A percentile compares a stretch with the other conserved stretches of the same genome.
phyloP scores from a whole-genome alignment of 257 asterid species.

The Ligustrum vulgare region DNA sequence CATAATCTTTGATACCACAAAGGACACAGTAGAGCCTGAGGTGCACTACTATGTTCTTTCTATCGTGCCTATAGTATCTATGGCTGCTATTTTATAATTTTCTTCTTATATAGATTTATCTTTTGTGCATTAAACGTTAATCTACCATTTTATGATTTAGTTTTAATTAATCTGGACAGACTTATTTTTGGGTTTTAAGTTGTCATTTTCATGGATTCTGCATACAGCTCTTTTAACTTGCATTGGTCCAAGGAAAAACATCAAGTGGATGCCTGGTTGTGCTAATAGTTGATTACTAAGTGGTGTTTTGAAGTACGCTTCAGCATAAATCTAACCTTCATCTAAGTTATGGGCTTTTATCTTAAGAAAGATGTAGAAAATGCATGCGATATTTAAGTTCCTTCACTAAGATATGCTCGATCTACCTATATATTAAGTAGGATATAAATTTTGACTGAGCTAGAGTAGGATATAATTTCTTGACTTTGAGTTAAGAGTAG shows the following conservation, averaged over 20 bases:
- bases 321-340: neutral
- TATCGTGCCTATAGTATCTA: neutral
- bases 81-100: neutral
- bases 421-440: neutral
- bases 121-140: neutral
- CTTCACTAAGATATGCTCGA: neutral
- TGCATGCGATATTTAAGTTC: neutral
- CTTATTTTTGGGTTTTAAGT: neutral
- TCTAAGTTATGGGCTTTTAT: neutral
- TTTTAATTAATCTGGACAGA: neutral
- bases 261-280: neutral
- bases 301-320: neutral
- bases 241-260: neutral
- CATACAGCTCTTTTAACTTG: neutral
- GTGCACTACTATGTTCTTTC: slow-evolving; percentile 31
- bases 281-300: neutral
- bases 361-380: neutral
- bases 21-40: slow-evolving; percentile 90
- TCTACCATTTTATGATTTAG: neutral
- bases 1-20: slow-evolving; percentile 84
- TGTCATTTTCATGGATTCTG: neutral
- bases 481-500: neutral
- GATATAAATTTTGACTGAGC: neutral
- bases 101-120: neutral
- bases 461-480: neutral